These are phyloP conservation scores for Clavaria fumosa DNA, from an alignment of 768 basidiomycete genomes.

Conservation along the genomic window DNA sequence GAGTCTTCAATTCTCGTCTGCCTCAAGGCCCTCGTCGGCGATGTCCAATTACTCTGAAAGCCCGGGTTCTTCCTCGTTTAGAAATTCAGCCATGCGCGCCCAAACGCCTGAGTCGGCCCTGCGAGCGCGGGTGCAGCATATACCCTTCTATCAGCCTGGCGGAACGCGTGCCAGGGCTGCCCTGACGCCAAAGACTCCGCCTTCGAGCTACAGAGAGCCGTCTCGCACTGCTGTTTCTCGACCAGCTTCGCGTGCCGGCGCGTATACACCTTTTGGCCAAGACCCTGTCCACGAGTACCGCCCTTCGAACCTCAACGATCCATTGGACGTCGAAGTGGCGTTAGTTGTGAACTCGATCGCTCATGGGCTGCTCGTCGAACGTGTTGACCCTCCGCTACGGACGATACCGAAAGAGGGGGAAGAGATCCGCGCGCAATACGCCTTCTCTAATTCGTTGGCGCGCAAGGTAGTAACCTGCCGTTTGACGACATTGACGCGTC, in stretches of 20 bases:
- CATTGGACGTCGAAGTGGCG: slow-evolving; percentile 71
- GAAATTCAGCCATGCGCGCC: slow-evolving; percentile 29
- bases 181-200: slow-evolving; percentile 40
- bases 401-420: slow-evolving; percentile 53
- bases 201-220: slow-evolving; percentile 63
- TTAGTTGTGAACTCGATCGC: slow-evolving; percentile 56
- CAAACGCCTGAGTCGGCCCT: slow-evolving; percentile 58
- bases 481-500: slow-evolving; percentile 61
- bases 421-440: slow-evolving; percentile 74
- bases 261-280: slow-evolving; percentile 45
- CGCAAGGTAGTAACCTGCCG: slow-evolving; percentile 67
- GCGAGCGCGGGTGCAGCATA: slow-evolving; percentile 42
- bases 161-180: slow-evolving; percentile 24
- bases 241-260: slow-evolving; percentile 48
- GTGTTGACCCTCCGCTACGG: slow-evolving; percentile 64
- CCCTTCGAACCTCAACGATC: slow-evolving; percentile 54
- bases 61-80: slow-evolving; percentile 30
- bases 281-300: slow-evolving; percentile 46
- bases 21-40: slow-evolving; percentile 55
- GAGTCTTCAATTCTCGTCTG: slow-evolving; percentile 49
- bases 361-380: slow-evolving; percentile 64
- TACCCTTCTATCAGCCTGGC: slow-evolving; percentile 34
- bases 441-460: slow-evolving; percentile 57
- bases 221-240: slow-evolving; percentile 43
- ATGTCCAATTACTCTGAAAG: slow-evolving; percentile 53